These are phyloP conservation scores for Naganishia liquefaciens DNA, from an alignment of 1,284 basidiomycete genomes.

Conservation along the genomic window DNA sequence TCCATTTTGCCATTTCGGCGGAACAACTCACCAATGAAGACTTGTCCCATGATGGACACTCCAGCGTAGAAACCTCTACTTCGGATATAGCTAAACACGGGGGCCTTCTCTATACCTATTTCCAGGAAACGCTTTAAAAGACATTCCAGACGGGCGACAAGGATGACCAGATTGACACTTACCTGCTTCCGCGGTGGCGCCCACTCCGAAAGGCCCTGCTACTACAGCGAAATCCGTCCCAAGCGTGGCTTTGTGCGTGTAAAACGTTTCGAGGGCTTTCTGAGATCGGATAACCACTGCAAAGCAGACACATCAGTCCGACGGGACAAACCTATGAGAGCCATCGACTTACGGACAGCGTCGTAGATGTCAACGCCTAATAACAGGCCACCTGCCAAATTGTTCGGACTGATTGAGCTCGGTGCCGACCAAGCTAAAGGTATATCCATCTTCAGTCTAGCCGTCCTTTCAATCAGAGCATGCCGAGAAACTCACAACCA, in stretches of 20 bases:
- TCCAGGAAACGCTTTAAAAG: too few relatives aligned
- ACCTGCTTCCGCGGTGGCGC: constrained; percentile 56
- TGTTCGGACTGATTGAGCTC: constrained; percentile 57
- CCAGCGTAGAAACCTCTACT: constrained; percentile 56
- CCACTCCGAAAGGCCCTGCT: constrained; percentile 59
- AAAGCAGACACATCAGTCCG: background rate
- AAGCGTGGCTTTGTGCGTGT: constrained; percentile 58
- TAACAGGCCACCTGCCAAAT: constrained; percentile 55
- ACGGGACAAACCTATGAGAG: constrained; percentile 15
- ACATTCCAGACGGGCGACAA: background rate
- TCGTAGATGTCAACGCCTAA: constrained; percentile 57
- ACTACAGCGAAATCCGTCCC: constrained; percentile 58
- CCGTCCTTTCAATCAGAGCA: too few relatives aligned
- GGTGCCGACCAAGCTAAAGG: constrained; percentile 58
- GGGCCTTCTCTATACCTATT: constrained; percentile 45
- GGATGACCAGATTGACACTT: background rate
- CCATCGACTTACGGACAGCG: constrained; percentile 41
- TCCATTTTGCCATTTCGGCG: background rate
- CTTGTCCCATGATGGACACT: constrained; percentile 56
- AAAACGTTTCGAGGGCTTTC: constrained; percentile 58
- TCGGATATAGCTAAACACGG: constrained; percentile 54
- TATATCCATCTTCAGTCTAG: background rate
- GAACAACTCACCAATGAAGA: constrained; percentile 45
- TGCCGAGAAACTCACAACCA: constrained; percentile 48
- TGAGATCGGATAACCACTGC: constrained; percentile 55